Evolutionary conservation across 768 basidiomycete genomes (phyloP), one percentile per base, ranked within the genome.

Genomic region (Tricholoma flavovirens): DNA sequence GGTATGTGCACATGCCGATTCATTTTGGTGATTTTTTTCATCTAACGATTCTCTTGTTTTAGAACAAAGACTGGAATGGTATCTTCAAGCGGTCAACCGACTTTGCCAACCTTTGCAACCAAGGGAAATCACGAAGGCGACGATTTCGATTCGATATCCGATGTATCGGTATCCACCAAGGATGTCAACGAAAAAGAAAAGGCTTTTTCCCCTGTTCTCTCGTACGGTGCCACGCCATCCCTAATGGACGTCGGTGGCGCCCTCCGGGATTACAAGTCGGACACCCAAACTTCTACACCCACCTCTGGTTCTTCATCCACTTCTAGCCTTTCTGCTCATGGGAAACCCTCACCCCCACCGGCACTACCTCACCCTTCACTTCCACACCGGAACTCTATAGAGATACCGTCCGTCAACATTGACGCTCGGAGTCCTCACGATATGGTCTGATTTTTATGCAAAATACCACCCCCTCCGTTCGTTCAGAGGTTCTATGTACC

Each of bases 141-240:
- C 56, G 81, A 81, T 5, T 53, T 80, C 14, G 69, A 72, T 35
- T 83, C 82, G 0, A 73, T 79, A 64, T 75, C 77, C 30, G 71
- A 74, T 57, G 64, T 78, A 50, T 78, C 78, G 10, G 62, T 64
- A 14, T 71, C 70, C 9, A 67, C 75, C 63, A n/a, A 59, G 6
- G 79, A 77, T 38, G 73, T 70, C n/a, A 62, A 65, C 46, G 69
- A 72, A 53, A 73, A 74, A 54, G 66, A 72, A 17, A 64, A 71
- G 29, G 55, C 57, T 1, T 70, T 70, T 59, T 64, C 64, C 1
- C 69, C 72, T 15, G 69, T 67, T 17, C 56, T 71, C 4, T 72
- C 75, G 0, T 76, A 71, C 54, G 71, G 72, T 26, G 70, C 61
- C n/a, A 54, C 74, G 26, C 65, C 67, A 1, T 26, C 24, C 24